phyloP scores from a whole-genome alignment of 2,329 filamentous ascomycete species.

The Harringtonia aguacate region DNA sequence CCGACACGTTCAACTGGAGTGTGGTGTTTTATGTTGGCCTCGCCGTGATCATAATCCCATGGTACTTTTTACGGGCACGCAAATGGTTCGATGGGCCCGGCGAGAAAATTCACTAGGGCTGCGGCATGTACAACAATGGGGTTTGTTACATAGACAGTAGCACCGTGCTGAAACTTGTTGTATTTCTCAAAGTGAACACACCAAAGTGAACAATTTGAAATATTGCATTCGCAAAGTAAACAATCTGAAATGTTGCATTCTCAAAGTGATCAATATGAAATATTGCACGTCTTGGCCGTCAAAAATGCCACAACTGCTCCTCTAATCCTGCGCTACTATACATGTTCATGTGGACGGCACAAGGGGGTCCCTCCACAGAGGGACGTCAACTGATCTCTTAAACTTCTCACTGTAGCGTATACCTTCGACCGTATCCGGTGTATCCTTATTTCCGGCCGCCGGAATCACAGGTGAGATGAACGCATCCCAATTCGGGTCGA shows the following conservation, averaged over 20 bases:
- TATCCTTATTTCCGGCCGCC: conserved; percentile 22
- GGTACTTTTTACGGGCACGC: conserved; percentile 2
- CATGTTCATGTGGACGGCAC: not conserved
- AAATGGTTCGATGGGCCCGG: conserved; percentile 4
- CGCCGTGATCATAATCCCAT: not conserved
- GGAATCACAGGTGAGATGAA: conserved; percentile 26
- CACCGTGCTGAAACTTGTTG: no score
- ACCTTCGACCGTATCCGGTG: conserved; percentile 28
- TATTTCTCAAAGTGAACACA: no score
- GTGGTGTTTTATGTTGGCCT: conserved; percentile 3
- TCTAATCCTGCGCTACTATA: no score
- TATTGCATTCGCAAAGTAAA: no score
- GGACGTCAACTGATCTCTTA: not conserved
- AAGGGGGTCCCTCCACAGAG: conserved; percentile 4
- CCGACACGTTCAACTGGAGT: conserved; percentile 6
- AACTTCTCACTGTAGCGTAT: conserved; percentile 19
- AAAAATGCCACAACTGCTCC: no score
- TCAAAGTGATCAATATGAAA: no score
- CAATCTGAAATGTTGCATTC: no score
- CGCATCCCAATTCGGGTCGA: conserved; percentile 33
- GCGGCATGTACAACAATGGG: no score
- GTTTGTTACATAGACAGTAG: no score
- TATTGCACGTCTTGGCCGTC: no score
- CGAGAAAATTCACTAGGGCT: not conserved
- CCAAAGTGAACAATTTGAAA: no score